Base-by-base conservation (phyloP, 306 rosid species). In the Malus fusca region DNA sequence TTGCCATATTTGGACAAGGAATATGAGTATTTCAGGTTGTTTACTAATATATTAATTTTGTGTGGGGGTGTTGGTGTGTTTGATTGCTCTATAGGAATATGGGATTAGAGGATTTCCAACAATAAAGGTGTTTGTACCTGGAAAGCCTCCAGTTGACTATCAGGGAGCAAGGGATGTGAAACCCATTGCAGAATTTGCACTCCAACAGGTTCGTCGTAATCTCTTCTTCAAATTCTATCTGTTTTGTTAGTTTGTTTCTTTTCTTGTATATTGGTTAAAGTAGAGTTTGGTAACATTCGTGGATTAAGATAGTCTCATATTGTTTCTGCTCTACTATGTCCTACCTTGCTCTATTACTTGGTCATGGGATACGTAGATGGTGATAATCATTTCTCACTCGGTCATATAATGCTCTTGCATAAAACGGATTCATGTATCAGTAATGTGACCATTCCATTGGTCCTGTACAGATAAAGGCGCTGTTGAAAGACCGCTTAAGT, bases 91-190 rank as follows among this genome's bases (percentile, higher is more conserved):
- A 37, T 81, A 96, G 99, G 96, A 92, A 83, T 92, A 96, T 77
- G 98, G 97, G 51, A 96, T 96, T 68, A 78, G 69, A 82, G 99
- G 98, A 82, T 96, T 89, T 83, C 99, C 99, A 30, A 92, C 97
- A 51, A 90, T 96, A 77, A 96, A 90, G 82, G 98, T 96, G 48
- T 96, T 96, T 88, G 81, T 65, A 11, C 96, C 98, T 70, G 98
- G 99, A 80, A 88, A 90, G 77, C 82, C 96, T 70, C 99, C 98
- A 0, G 88, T 82, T 25, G 96, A 92, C 85, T 92, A 96, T 82
- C 97, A 88, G 88, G 99, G 99, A 78, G 97, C 93, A 11, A 90
- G 99, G 83, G 99, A 96, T 68, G 94, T 85, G 82, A 92, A 96
- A 68, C 89, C 98, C 81, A 84, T 96, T 56, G 96, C 94, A 59